These are phyloP conservation scores for Coleophoma cylindrospora DNA, from an alignment of 2,329 filamentous ascomycete genomes.

Conservation along the genomic window DNA sequence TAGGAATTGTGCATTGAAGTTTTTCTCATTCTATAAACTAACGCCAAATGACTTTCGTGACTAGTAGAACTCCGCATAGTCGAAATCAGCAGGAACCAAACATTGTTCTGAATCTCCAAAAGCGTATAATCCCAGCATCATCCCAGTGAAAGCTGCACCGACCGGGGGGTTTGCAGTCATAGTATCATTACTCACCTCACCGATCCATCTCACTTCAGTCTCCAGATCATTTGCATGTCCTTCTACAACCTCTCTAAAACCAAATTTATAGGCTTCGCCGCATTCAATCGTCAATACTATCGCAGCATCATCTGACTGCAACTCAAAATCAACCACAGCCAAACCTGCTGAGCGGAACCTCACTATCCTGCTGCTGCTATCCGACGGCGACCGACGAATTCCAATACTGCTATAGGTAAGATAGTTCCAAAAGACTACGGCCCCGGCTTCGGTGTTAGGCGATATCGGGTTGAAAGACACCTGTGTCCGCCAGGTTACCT, in stretches of 20 bases:
- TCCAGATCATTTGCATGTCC: not conserved
- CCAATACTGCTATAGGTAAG: conserved; percentile 38
- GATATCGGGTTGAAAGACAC: conserved; percentile 40
- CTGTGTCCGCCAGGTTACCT: conserved; percentile 35
- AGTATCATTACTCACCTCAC: conserved; percentile 1
- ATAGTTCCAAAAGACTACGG: conserved; percentile 49
- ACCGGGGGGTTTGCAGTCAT: conserved; percentile 13
- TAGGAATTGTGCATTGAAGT: no score
- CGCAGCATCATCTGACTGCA: not conserved
- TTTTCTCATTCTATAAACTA: no score
- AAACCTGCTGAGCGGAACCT: not conserved
- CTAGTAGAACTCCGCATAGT: not conserved
- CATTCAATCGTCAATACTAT: conserved; percentile 1
- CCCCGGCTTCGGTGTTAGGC: conserved; percentile 43
- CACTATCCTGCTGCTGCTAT: not conserved
- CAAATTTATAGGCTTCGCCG: conserved; percentile 1
- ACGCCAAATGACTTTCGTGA: no score
- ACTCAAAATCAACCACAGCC: not conserved
- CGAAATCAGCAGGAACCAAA: conserved; percentile 11
- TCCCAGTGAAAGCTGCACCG: conserved; percentile 10
- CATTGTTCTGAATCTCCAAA: conserved; percentile 12
- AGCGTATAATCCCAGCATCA: conserved; percentile 13
- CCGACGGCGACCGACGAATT: conserved; percentile 14
- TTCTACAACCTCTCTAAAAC: not conserved
- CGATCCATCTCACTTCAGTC: not conserved